phyloP scores from a whole-genome alignment of 805 yeast species.

The Tetrapisispora iriomotensis region DNA sequence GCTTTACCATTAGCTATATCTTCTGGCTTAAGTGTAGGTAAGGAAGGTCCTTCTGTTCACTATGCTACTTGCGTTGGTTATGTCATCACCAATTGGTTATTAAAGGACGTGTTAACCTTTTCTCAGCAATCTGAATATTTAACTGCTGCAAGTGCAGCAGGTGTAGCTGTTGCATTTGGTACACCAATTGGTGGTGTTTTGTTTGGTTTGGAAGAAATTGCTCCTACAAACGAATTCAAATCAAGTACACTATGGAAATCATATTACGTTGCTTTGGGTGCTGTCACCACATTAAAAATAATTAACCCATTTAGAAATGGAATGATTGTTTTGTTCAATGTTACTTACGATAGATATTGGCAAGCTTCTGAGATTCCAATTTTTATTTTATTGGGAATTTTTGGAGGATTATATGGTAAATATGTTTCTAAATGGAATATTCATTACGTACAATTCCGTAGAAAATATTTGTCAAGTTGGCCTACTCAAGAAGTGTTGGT shows the following conservation, averaged over 20 bases:
- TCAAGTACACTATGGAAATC: constrained; percentile 81
- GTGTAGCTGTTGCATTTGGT: constrained; percentile 97
- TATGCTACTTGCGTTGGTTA: constrained; percentile 96
- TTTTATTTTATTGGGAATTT: constrained; percentile 68
- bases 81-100: constrained; percentile 50
- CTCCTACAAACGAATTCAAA: constrained; percentile 54
- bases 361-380: constrained; percentile 74
- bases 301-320: constrained; percentile 92
- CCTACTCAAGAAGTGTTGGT: constrained; percentile 58
- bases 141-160: constrained; percentile 92
- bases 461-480: constrained; percentile 41
- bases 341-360: constrained; percentile 83
- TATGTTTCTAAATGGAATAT: constrained; percentile 67
- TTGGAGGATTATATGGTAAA: constrained; percentile 89
- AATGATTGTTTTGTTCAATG: constrained; percentile 86
- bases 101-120: constrained; percentile 28
- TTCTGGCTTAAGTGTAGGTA: constrained; percentile 88
- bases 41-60: constrained; percentile 97
- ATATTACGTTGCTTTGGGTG: constrained; percentile 82
- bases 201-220: constrained; percentile 84
- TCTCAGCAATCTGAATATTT: constrained; percentile 34
- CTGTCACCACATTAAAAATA: constrained; percentile 69
- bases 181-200: constrained; percentile 94
- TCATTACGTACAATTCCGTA: constrained; percentile 67
- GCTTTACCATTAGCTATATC: constrained; percentile 87